A percentile compares a stretch with the other conserved stretches of the same genome.
Conservation (phyloP, 345 rosid species). For the Eucalyptus camaldulensis region DNA sequence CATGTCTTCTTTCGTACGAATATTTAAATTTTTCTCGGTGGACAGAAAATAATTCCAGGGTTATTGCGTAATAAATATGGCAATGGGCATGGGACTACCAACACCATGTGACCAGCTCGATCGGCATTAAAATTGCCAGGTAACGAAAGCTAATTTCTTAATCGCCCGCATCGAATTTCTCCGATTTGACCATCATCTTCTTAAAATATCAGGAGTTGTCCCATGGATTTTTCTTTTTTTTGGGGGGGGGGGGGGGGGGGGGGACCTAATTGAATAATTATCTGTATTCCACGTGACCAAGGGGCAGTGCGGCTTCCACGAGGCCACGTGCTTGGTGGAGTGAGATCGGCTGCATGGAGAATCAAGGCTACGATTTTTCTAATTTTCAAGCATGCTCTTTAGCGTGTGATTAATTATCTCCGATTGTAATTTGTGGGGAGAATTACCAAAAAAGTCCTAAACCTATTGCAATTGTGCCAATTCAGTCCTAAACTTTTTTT, state of each 20-base stretch:
- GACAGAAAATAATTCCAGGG: neutral
- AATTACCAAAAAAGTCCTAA: too few relatives aligned
- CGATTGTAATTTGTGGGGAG: neutral
- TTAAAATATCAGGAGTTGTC: neutral
- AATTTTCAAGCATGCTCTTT: neutral
- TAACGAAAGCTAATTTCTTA: neutral
- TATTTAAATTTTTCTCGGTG: neutral
- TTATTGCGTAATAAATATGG: neutral
- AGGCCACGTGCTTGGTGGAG: neutral
- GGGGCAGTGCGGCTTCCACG: neutral
- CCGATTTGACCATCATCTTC: neutral
- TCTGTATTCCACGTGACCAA: neutral
- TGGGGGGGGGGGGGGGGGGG: rapidly evolving
- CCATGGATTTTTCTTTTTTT: neutral
- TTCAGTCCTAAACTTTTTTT: too few relatives aligned
- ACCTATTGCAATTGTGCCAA: too few relatives aligned
- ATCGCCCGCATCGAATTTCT: neutral
- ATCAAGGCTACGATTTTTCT: neutral
- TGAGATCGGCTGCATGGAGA: neutral
- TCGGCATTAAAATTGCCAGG: neutral
- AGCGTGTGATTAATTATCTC: neutral
- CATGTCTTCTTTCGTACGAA: neutral
- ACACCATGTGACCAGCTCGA: neutral
- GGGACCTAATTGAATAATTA: neutral
- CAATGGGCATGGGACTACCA: neutral